These are phyloP conservation scores for Botryosphaeria dothidea DNA, from an alignment of 2,329 filamentous ascomycete genomes.

Conservation along the genomic window DNA sequence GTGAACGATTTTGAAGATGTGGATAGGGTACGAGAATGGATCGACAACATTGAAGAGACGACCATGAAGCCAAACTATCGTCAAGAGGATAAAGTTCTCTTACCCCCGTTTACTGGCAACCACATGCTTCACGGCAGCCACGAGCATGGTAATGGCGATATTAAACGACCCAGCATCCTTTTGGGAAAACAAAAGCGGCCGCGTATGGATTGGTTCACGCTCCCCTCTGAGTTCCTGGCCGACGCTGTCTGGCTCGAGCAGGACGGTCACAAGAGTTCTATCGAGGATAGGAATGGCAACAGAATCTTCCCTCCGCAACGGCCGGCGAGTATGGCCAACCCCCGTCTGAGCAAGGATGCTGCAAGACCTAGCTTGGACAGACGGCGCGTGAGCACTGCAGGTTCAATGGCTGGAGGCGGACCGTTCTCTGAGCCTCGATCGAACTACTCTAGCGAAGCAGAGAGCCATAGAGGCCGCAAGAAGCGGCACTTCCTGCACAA, in stretches of 20 bases:
- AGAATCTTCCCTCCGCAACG: constrained; percentile 59
- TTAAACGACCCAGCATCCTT: neutral
- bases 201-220: constrained; percentile 80
- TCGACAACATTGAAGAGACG: constrained; percentile 65
- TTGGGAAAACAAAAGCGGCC: constrained; percentile 54
- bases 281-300: constrained; percentile 77
- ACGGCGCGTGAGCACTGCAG: constrained; percentile 22
- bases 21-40: constrained; percentile 71
- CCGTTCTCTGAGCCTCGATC: constrained; percentile 29
- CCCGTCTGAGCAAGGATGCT: constrained; percentile 7
- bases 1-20: constrained; percentile 76
- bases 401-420: constrained; percentile 32
- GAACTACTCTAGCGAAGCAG: constrained; percentile 38
- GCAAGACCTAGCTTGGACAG: constrained; percentile 4
- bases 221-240: constrained; percentile 82
- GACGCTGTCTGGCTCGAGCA: constrained; percentile 91
- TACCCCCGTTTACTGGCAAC: constrained; percentile 29
- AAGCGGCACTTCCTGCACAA: constrained; percentile 31
- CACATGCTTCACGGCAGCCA: neutral
- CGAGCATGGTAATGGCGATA: neutral
- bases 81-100: constrained; percentile 33
- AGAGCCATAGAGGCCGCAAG: constrained; percentile 40
- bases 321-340: neutral
- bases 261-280: constrained; percentile 73
- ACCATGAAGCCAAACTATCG: constrained; percentile 42